Conservation (phyloP, 169 alveolate species). For the Cryptosporidium sp. region DNA sequence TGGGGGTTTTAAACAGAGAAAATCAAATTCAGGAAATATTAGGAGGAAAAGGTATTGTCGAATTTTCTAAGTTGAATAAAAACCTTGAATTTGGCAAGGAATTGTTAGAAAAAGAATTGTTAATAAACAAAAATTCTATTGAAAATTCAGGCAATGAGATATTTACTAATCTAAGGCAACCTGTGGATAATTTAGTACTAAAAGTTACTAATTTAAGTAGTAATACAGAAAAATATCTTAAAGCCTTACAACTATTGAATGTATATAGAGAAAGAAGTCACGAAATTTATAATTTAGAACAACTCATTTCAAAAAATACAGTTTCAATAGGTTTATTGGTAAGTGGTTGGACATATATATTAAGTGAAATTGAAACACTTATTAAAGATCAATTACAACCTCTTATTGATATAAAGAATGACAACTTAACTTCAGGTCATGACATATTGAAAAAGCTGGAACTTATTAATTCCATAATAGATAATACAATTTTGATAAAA, state of each 20-base stretch:
- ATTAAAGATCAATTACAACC: conserved; percentile 44
- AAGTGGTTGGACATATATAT: conserved; percentile 9
- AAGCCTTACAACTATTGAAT: conserved; percentile 10
- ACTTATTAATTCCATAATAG: conserved; percentile 30
- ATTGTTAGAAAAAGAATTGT: conserved; percentile 5
- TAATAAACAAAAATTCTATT: background rate
- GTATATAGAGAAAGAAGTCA: conserved; percentile 44
- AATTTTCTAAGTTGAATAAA: conserved; percentile 5
- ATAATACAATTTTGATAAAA: conserved; percentile 17
- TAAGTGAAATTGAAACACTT: conserved; percentile 22
- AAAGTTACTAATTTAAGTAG: background rate
- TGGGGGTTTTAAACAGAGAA: background rate
- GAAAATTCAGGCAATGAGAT: background rate
- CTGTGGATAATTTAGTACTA: background rate
- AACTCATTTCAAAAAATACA: background rate
- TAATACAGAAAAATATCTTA: conserved; percentile 3
- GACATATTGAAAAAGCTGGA: conserved; percentile 21
- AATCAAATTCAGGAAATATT: conserved; percentile 8
- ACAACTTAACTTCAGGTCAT: conserved; percentile 1
- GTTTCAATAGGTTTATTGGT: background rate
- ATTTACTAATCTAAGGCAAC: conserved; percentile 8
- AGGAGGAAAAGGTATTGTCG: conserved; percentile 54
- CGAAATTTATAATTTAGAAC: background rate
- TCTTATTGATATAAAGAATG: background rate
- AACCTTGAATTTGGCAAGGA: conserved; percentile 23